Percentiles rank a stretch among this genome's conserved stretches.
Evolutionary conservation across 768 basidiomycete species (phyloP).

Genomic region (Lentinus brumalis): DNA sequence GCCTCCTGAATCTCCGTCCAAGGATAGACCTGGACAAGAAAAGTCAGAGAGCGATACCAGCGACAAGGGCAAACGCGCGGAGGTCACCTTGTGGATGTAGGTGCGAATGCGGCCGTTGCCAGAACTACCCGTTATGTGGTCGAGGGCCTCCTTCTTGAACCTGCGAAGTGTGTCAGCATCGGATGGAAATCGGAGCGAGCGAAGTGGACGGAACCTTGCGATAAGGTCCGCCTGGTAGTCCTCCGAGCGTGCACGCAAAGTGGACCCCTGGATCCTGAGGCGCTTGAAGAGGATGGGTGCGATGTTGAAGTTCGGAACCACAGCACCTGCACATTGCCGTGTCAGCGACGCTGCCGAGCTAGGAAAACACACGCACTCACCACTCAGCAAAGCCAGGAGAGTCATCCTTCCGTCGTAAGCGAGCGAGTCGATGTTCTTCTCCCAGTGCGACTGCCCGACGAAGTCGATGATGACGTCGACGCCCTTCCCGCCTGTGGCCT

Average conservation of each 20-base stretch:
- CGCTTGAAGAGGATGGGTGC: constrained; percentile 78
- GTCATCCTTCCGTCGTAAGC: constrained; percentile 78
- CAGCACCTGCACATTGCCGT: constrained; percentile 44
- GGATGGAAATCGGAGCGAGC: not conserved
- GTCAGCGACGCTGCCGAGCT: not conserved
- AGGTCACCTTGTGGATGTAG: constrained; percentile 74
- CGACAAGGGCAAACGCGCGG: not conserved
- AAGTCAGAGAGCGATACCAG: not conserved
- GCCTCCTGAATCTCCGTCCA: constrained; percentile 82
- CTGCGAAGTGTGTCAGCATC: constrained; percentile 32
- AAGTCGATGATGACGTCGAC: constrained; percentile 87
- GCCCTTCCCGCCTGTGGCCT: constrained; percentile 66
- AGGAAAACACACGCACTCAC: constrained; percentile 36
- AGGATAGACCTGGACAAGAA: constrained; percentile 60
- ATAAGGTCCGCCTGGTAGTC: constrained; percentile 79
- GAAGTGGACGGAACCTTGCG: constrained; percentile 40
- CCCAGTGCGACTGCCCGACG: constrained; percentile 75
- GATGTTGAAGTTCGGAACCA: constrained; percentile 57
- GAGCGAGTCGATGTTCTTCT: constrained; percentile 68
- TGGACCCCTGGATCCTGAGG: constrained; percentile 86
- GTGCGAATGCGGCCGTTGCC: constrained; percentile 66
- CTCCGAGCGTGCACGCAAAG: constrained; percentile 72
- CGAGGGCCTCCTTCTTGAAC: constrained; percentile 57
- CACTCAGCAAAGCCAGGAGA: constrained; percentile 64
- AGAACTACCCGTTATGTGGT: constrained; percentile 56